phyloP scores from a whole-genome alignment of 768 basidiomycete genomes.

The Hebeloma cylindrosporum region DNA sequence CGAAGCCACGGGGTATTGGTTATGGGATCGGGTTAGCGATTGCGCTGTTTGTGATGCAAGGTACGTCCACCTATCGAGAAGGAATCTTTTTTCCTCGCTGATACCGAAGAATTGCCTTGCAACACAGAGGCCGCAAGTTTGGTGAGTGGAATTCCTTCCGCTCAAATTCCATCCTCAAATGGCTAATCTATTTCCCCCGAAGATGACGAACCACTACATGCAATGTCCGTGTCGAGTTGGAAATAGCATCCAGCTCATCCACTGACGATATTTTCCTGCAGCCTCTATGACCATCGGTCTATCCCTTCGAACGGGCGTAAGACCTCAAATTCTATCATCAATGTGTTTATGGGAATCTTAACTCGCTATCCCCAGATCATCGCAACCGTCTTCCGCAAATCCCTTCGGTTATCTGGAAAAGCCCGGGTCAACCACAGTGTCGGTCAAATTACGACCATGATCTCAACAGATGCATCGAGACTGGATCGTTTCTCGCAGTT shows the following conservation, averaged over 20 bases:
- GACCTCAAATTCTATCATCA: constrained; percentile 4
- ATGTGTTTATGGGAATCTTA: background rate
- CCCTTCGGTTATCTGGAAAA: constrained; percentile 62
- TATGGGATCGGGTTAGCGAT: constrained; percentile 62
- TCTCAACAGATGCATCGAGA: constrained; percentile 61
- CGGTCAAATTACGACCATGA: constrained; percentile 71
- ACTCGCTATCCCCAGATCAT: constrained; percentile 32
- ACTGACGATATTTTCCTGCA: constrained; percentile 16
- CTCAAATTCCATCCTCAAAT: background rate
- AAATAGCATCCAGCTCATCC: background rate
- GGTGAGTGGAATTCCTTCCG: constrained; percentile 22
- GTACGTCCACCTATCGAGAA: too few relatives aligned
- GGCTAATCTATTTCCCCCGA: background rate
- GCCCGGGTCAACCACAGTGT: constrained; percentile 57
- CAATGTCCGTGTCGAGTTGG: constrained; percentile 30
- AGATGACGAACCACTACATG: constrained; percentile 49
- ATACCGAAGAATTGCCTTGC: background rate
- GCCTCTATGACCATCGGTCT: constrained; percentile 48
- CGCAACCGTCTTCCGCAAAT: constrained; percentile 60
- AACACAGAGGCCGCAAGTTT: constrained; percentile 41
- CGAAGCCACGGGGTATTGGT: constrained; percentile 49
- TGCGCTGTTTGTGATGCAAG: constrained; percentile 62
- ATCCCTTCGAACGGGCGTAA: constrained; percentile 46
- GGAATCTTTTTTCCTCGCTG: constrained; percentile 2
- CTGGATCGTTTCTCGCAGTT: constrained; percentile 51